These are phyloP conservation scores for Mucor piriformis DNA, from an alignment of 371 early-diverging fungal genomes.

Conservation along the genomic window DNA sequence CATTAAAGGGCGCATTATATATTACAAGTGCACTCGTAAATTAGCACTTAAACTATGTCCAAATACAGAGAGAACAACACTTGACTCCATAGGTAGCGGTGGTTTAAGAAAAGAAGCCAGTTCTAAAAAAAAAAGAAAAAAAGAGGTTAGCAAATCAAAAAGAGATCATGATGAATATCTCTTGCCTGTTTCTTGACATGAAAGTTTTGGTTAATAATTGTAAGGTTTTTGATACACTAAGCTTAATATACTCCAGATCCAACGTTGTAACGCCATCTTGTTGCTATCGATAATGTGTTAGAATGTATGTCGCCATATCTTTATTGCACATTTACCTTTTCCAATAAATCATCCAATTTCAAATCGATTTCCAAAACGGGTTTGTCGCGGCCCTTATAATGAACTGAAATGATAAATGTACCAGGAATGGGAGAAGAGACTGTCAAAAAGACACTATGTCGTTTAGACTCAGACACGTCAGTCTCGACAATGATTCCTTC, in stretches of 20 bases:
- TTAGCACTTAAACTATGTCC: no score
- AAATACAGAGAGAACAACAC: background rate
- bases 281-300: constrained; percentile 59
- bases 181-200: constrained; percentile 46
- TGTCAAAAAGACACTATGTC: constrained; percentile 86
- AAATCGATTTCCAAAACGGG: constrained; percentile 95
- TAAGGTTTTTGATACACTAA: constrained; percentile 61
- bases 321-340: constrained; percentile 61
- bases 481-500: constrained; percentile 92
- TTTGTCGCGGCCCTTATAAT: constrained; percentile 90
- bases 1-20: background rate
- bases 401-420: constrained; percentile 88
- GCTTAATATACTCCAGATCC: constrained; percentile 92
- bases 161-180: background rate
- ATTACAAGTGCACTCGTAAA: background rate
- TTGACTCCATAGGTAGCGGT: background rate
- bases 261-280: constrained; percentile 84
- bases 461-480: constrained; percentile 90
- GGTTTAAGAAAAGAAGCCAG: constrained; percentile 22
- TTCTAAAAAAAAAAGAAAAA: constrained; percentile 6
- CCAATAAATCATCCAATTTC: constrained; percentile 91
- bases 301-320: constrained; percentile 52
- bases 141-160: background rate
- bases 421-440: constrained; percentile 89
- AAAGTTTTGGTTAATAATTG: constrained; percentile 48